Conservation (phyloP, 176 grass and related monocot species). For the Carex parvula region DNA sequence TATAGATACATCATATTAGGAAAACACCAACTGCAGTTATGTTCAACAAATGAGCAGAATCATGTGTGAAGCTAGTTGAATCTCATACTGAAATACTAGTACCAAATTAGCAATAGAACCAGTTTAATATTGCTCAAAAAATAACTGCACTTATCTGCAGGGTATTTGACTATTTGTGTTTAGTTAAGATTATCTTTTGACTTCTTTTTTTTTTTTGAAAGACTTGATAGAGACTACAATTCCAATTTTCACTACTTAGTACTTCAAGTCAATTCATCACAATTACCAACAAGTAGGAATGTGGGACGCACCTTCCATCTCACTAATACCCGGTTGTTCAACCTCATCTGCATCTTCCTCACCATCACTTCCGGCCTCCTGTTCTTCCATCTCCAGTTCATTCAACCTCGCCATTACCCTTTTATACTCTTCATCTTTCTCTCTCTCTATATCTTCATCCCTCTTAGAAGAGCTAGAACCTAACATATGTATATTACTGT, state of each 20-base stretch:
- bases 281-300: slow-evolving; percentile 20
- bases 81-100: slow-evolving; percentile 5
- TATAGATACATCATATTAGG: too few relatives aligned
- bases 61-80: background rate
- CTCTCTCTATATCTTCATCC: slow-evolving; percentile 27
- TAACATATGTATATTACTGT: slow-evolving; percentile 22
- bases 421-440: slow-evolving; percentile 60
- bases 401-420: slow-evolving; percentile 68
- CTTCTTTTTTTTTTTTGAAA: too few relatives aligned
- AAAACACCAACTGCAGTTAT: background rate
- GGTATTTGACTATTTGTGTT: background rate
- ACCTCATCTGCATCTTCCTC: slow-evolving; percentile 24
- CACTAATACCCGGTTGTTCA: slow-evolving; percentile 25
- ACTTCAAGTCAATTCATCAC: slow-evolving; percentile 16
- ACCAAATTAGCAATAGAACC: slow-evolving; percentile 24
- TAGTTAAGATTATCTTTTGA: background rate
- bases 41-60: background rate
- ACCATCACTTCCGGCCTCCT: slow-evolving; percentile 49
- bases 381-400: slow-evolving; percentile 74
- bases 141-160: slow-evolving; percentile 22
- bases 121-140: slow-evolving; percentile 11
- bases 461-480: slow-evolving; percentile 37
- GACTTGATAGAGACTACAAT: background rate
- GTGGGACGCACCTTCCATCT: slow-evolving; percentile 34
- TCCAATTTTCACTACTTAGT: background rate